Base-by-base conservation (phyloP, 768 basidiomycete genomes). In the Rhizopogon vinicolor region DNA sequence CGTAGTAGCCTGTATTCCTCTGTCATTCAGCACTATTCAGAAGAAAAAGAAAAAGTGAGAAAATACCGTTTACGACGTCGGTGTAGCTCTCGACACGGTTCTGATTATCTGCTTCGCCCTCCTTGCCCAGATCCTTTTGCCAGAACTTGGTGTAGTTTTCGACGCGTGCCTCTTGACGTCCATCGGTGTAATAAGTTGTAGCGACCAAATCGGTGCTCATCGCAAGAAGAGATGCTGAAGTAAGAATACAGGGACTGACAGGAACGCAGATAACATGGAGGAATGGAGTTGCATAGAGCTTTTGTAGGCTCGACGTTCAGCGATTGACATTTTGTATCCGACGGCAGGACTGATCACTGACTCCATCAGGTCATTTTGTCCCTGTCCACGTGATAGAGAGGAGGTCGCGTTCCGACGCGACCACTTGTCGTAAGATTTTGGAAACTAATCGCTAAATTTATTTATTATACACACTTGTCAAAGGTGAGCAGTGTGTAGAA, bases 101-200 rank as follows among this genome's bases (percentile, higher is more conserved):
- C 55, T 87, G 79, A 57, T 80, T 89, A 70, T 91, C 81, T 8
- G 71, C 74, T 7, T 78, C 75, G 46, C 68, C 73, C 73, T 98
- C 94, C 64, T 86, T 79, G n/a, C 71, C 72, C 31, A 84, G 76
- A 69, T 97, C 89, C 67, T 88, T 86, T 60, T 94, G 81, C 95
- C 96, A 99, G 75, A 92, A 93, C 66, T 83, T 84, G 62, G 87
- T 87, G 75, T 99, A 98, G 72, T 84, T 85, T 67, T 84, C 84
- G 43, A 93, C 87, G 45, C 91, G 89, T 61, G 76, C 73, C 60
- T 76, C 74, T 48, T 83, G 74, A 50, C 87, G 85, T 54, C 82
- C 85, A 61, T 89, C 89, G 22, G 71, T 56, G 35, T 73, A 72
- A 57, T 70, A 66, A 45, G 59, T 62, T 16, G 66, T 46, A 25